Conservation (phyloP, 371 early-diverging fungal species). For the Mucor lusitanicus region DNA sequence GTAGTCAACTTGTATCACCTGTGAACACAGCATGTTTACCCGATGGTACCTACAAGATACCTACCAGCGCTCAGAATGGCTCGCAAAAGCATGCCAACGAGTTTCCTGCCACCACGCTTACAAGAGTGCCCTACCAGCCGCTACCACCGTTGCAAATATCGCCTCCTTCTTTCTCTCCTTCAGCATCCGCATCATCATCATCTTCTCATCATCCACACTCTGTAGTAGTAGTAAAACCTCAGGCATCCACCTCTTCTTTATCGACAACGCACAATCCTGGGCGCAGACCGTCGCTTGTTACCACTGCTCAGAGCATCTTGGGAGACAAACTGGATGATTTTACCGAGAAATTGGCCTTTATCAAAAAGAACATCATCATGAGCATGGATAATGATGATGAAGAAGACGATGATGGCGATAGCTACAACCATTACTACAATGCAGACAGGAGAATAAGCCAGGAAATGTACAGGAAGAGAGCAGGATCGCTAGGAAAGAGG, state of each 20-base stretch:
- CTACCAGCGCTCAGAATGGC: neutral
- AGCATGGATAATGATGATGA: slow-evolving; percentile 30
- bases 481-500: neutral
- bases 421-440: slow-evolving; percentile 3
- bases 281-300: slow-evolving; percentile 28
- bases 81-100: neutral
- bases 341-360: slow-evolving; percentile 44
- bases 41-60: neutral
- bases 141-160: neutral
- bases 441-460: neutral
- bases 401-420: neutral
- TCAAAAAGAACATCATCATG: slow-evolving; percentile 49
- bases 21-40: neutral
- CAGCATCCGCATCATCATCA: neutral
- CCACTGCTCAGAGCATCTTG: slow-evolving; percentile 35
- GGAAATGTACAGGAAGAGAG: neutral
- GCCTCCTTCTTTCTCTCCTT: neutral
- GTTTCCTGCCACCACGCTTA: slow-evolving; percentile 7
- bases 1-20: neutral
- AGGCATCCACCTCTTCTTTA: neutral
- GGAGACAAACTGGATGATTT: slow-evolving; percentile 48
- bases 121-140: slow-evolving; percentile 14
- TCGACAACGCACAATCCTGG: neutral
- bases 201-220: neutral
- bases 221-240: neutral